phyloP scores from a whole-genome alignment of 2,329 filamentous ascomycete genomes.

The Stagonosporopsis chrysanthemi region DNA sequence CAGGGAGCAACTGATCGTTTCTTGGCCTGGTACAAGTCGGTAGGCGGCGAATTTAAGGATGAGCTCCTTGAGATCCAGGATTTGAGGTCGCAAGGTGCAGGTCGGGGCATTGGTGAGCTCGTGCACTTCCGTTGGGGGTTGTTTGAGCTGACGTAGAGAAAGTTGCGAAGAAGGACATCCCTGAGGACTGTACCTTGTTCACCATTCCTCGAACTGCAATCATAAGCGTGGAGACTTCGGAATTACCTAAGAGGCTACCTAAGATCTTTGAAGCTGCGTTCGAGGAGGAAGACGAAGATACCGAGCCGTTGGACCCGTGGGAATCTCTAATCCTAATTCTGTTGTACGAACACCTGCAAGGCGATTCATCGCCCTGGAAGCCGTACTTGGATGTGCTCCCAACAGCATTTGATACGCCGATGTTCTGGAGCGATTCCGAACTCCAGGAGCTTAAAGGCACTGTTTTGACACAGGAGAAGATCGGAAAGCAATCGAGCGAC shows the following conservation, averaged over 20 bases:
- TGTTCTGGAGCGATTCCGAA: constrained; percentile 32
- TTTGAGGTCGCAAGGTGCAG: constrained; percentile 28
- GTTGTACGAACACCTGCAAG: constrained; percentile 32
- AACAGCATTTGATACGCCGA: constrained; percentile 30
- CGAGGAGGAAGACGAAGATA: constrained; percentile 26
- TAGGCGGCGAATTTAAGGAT: constrained; percentile 30
- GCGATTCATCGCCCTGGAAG: constrained; percentile 31
- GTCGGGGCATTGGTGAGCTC: constrained; percentile 32
- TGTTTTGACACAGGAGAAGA: constrained; percentile 29
- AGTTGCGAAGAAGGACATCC: constrained; percentile 29
- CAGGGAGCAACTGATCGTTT: constrained; percentile 26
- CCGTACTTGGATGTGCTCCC: constrained; percentile 33
- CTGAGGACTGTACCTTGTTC: constrained; percentile 29
- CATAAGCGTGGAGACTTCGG: constrained; percentile 32
- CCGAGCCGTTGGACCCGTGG: constrained; percentile 30
- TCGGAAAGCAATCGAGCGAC: constrained; percentile 32
- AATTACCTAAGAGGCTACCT: constrained; percentile 25
- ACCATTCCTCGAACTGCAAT: constrained; percentile 32
- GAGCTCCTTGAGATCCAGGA: constrained; percentile 33
- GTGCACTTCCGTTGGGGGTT: too few species aligned
- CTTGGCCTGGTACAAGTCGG: constrained; percentile 30
- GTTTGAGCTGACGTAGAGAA: background rate
- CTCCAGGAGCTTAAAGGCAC: constrained; percentile 32
- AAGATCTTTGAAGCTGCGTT: constrained; percentile 23
- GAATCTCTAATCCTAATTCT: constrained; percentile 31